These are phyloP conservation scores for Cylindrotheca fusiformis DNA, from an alignment of 108 stramenopile species.

Conservation along the genomic window DNA sequence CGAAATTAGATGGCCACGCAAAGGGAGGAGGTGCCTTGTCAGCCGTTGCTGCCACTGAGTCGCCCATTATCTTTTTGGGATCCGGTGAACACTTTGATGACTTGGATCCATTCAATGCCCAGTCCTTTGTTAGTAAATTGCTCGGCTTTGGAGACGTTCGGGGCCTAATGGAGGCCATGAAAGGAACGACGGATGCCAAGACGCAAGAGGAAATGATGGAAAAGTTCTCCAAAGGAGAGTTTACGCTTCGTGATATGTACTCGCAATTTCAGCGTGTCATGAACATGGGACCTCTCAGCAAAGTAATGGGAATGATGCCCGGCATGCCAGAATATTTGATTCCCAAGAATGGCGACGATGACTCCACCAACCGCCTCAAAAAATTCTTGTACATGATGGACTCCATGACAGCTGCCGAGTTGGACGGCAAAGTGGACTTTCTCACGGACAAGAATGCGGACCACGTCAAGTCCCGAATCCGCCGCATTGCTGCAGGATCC, in stretches of 20 bases:
- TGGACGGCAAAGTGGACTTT: slow-evolving; percentile 90
- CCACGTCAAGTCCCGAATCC: slow-evolving; percentile 54
- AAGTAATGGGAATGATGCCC: slow-evolving; percentile 96
- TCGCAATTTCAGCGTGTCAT: slow-evolving; percentile 88
- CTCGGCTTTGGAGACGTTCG: slow-evolving; percentile 87
- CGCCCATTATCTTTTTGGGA: slow-evolving; percentile 96
- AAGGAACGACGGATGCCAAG: slow-evolving; percentile 65
- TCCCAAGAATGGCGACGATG: slow-evolving; percentile 62
- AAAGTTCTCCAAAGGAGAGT: slow-evolving; percentile 89
- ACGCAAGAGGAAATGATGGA: slow-evolving; percentile 78
- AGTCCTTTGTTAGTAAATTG: slow-evolving; percentile 88
- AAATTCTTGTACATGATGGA: slow-evolving; percentile 98
- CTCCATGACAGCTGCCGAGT: slow-evolving; percentile 91
- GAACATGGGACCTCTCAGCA: slow-evolving; percentile 88
- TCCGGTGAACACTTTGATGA: slow-evolving; percentile 98
- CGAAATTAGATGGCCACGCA: slow-evolving; percentile 98
- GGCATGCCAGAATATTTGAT: slow-evolving; percentile 87
- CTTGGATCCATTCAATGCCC: slow-evolving; percentile 94
- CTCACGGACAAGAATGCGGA: slow-evolving; percentile 46
- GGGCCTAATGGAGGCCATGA: slow-evolving; percentile 82
- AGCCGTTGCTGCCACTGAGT: slow-evolving; percentile 93
- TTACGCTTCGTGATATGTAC: slow-evolving; percentile 96
- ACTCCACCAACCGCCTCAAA: slow-evolving; percentile 64
- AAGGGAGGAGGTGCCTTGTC: slow-evolving; percentile 98
- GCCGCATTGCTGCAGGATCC: slow-evolving; percentile 90